Evolutionary conservation across 768 basidiomycete species (phyloP).

Genomic region (Leccinum variicolor): DNA sequence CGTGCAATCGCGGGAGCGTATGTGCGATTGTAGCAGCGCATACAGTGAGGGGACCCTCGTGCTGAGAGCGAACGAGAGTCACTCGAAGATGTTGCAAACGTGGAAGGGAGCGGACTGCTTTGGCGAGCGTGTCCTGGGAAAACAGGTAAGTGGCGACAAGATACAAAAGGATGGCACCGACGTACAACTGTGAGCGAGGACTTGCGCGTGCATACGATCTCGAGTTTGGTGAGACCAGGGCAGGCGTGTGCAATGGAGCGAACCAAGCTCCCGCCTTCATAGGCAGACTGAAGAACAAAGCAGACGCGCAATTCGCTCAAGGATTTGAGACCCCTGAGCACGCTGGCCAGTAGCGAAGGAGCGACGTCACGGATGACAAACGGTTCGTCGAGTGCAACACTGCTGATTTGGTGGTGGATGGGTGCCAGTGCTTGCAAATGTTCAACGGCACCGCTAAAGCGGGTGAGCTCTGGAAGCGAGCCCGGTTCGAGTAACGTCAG

Average conservation of each 20-base stretch:
- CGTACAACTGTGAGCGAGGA: constrained; percentile 72
- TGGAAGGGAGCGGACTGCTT: constrained; percentile 55
- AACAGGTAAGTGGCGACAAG: neutral
- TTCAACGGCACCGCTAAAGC: constrained; percentile 64
- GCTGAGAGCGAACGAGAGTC: constrained; percentile 64
- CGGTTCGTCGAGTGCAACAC: constrained; percentile 61
- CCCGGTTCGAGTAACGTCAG: constrained; percentile 45
- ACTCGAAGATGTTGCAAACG: constrained; percentile 61
- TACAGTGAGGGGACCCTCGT: constrained; percentile 55
- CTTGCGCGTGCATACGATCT: constrained; percentile 62
- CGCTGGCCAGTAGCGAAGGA: constrained; percentile 53
- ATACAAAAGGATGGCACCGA: neutral
- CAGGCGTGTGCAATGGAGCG: constrained; percentile 65
- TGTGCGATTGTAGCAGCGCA: constrained; percentile 63
- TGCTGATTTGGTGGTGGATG: constrained; percentile 46
- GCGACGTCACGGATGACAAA: constrained; percentile 67
- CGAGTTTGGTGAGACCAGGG: constrained; percentile 59
- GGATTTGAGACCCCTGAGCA: constrained; percentile 54
- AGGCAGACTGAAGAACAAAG: constrained; percentile 69
- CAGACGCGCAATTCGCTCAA: constrained; percentile 59
- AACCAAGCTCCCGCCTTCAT: constrained; percentile 69
- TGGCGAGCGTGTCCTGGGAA: constrained; percentile 45
- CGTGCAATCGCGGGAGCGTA: constrained; percentile 61
- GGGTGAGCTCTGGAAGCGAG: constrained; percentile 47
- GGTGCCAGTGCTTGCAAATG: constrained; percentile 61